These are phyloP conservation scores for Cutaneotrichosporon sp. DNA, from an alignment of 1,284 basidiomycete genomes.

Conservation along the genomic window DNA sequence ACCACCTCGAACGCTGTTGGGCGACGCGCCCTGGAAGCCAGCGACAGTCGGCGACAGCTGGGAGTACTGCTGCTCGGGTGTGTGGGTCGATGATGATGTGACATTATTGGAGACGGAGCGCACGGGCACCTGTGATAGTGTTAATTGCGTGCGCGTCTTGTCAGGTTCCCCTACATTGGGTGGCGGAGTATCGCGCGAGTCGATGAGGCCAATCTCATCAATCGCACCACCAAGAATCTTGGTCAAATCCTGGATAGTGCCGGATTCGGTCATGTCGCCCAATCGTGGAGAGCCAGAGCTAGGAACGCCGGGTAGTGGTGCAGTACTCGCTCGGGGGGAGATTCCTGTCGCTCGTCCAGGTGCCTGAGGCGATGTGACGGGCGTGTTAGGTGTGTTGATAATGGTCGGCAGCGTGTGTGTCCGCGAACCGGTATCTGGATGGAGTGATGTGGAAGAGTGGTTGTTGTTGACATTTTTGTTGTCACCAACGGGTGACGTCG, in stretches of 20 bases:
- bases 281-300: neutral
- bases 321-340: constrained; percentile 8
- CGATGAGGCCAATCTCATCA: constrained; percentile 42
- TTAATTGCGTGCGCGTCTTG: neutral
- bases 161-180: constrained; percentile 29
- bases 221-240: constrained; percentile 46
- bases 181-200: constrained; percentile 37
- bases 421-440: neutral
- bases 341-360: neutral
- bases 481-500: neutral
- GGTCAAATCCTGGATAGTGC: constrained; percentile 42
- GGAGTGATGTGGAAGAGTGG: neutral
- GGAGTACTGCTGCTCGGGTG: neutral
- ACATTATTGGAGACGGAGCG: constrained; percentile 1
- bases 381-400: constrained; percentile 28
- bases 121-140: constrained; percentile 1
- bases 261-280: neutral
- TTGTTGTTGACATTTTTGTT: neutral
- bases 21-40: neutral
- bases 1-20: neutral
- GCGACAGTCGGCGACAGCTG: constrained; percentile 7
- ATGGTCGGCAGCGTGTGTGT: constrained; percentile 23
- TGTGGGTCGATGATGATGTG: neutral
- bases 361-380: constrained; percentile 8
- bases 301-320: neutral